These are phyloP conservation scores for Scutellaria galericulata DNA, from an alignment of 257 asterid species.

Conservation along the genomic window DNA sequence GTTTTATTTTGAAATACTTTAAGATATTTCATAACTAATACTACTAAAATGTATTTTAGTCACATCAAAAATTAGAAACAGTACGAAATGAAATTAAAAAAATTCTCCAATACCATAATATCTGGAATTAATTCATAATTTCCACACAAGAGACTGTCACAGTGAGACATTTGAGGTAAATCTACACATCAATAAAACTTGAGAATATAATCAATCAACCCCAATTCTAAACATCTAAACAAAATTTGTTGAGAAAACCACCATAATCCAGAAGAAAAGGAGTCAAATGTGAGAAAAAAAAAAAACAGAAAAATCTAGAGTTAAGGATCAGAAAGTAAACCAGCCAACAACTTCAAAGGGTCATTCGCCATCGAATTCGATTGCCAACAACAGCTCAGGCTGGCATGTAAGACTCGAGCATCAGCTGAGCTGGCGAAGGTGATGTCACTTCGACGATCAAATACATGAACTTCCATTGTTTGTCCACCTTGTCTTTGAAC, in stretches of 20 bases:
- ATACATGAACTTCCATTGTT: slow-evolving; percentile 87
- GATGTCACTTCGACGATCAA: slow-evolving; percentile 75
- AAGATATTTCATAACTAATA: no score
- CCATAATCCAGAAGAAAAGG: background rate
- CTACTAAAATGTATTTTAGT: no score
- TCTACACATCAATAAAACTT: slow-evolving; percentile 5
- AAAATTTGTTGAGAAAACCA: slow-evolving; percentile 21
- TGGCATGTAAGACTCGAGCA: slow-evolving; percentile 95
- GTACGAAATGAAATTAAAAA: no score
- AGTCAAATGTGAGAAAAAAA: background rate
- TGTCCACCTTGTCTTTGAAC: slow-evolving; percentile 87
- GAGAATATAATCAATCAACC: slow-evolving; percentile 10
- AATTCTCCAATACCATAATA: no score
- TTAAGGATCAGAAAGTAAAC: slow-evolving; percentile 1
- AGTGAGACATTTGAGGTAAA: background rate
- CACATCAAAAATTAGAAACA: no score
- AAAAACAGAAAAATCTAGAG: background rate
- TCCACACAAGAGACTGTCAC: background rate
- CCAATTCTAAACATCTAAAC: background rate
- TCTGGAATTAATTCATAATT: background rate
- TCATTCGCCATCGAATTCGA: no score
- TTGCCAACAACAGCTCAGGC: slow-evolving; percentile 50
- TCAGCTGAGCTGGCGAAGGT: slow-evolving; percentile 75
- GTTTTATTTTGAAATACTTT: no score
- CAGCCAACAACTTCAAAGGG: slow-evolving; percentile 1